Percentiles rank a stretch among this genome's conserved stretches.
These are phyloP conservation scores for Wickerhamiella parazyma DNA, from an alignment of 805 yeast genomes.

Conservation along the genomic window DNA sequence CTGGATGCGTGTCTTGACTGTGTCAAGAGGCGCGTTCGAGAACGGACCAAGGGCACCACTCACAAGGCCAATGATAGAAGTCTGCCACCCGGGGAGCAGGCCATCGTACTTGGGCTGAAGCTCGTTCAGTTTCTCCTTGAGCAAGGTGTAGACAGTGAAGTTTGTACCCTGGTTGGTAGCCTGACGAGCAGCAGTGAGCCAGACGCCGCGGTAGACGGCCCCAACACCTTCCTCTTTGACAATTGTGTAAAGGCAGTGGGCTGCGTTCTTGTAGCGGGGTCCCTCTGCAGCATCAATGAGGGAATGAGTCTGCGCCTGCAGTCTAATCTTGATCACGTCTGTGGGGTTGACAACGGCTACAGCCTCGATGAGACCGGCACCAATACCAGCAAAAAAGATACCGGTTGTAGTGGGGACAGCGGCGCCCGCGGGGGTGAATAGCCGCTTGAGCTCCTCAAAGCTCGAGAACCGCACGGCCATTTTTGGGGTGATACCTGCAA, in stretches of 20 bases:
- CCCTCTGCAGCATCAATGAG: slow-evolving; percentile 63
- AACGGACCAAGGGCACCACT: slow-evolving; percentile 97
- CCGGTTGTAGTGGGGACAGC: slow-evolving; percentile 57
- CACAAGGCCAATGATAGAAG: slow-evolving; percentile 76
- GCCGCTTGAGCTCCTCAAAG: slow-evolving; percentile 71
- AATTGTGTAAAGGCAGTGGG: slow-evolving; percentile 75
- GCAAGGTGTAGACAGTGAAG: slow-evolving; percentile 83
- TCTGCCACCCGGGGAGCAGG: slow-evolving; percentile 82
- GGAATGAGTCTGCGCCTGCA: slow-evolving; percentile 90
- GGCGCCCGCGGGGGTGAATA: slow-evolving; percentile 45
- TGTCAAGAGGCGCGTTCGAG: slow-evolving; percentile 94
- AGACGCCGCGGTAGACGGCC: slow-evolving; percentile 86
- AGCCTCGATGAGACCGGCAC: slow-evolving; percentile 96
- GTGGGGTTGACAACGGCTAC: slow-evolving; percentile 90
- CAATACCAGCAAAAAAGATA: slow-evolving; percentile 85
- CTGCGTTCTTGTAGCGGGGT: slow-evolving; percentile 88
- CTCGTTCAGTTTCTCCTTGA: slow-evolving; percentile 56
- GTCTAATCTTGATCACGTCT: slow-evolving; percentile 92
- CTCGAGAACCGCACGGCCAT: slow-evolving; percentile 96
- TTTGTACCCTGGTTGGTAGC: slow-evolving; percentile 98
- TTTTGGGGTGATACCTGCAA: slow-evolving; percentile 93
- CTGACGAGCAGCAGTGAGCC: slow-evolving; percentile 93
- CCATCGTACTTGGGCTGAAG: slow-evolving; percentile 37
- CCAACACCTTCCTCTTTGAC: slow-evolving; percentile 82
- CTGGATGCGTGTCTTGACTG: slow-evolving; percentile 93